Percentiles rank a stretch among this genome's conserved stretches.
Evolutionary conservation across 768 basidiomycete species (phyloP).

Genomic region (Brasilioporus rufonigricans): DNA sequence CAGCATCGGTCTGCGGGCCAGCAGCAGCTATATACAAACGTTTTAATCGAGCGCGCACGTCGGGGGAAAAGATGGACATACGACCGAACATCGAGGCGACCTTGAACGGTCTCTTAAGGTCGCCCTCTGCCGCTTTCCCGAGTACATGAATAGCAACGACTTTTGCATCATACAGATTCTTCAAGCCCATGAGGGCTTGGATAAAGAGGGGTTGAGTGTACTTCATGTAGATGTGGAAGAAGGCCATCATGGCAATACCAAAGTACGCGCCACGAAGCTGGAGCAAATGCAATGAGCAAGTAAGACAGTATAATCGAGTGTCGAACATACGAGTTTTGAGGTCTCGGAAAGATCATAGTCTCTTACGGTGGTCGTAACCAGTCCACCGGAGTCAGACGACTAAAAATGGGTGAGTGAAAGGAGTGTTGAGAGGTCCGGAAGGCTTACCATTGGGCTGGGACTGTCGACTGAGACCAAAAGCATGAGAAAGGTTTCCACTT

Average conservation of each 20-base stretch:
- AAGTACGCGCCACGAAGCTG: slow-evolving; percentile 67
- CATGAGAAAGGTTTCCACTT: background rate
- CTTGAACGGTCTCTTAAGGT: slow-evolving; percentile 90
- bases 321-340: slow-evolving; percentile 66
- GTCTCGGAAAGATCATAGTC: slow-evolving; percentile 93
- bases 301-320: slow-evolving; percentile 15
- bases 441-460: slow-evolving; percentile 67
- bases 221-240: slow-evolving; percentile 92
- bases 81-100: slow-evolving; percentile 70
- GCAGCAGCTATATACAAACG: slow-evolving; percentile 37
- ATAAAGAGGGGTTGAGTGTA: slow-evolving; percentile 97
- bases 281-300: background rate
- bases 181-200: slow-evolving; percentile 93
- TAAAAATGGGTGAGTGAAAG: slow-evolving; percentile 21
- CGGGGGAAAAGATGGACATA: slow-evolving; percentile 29
- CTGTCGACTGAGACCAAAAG: slow-evolving; percentile 59
- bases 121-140: slow-evolving; percentile 77
- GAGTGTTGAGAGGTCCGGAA: background rate
- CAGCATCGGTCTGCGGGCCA: slow-evolving; percentile 85
- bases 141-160: slow-evolving; percentile 79
- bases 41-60: background rate
- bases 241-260: slow-evolving; percentile 83
- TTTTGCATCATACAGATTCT: slow-evolving; percentile 85
- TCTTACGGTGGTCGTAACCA: slow-evolving; percentile 86
- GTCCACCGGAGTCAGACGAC: slow-evolving; percentile 65